Evolutionary conservation across 2,329 filamentous ascomycete genomes (phyloP).

Genomic region (Neofusicoccum kwambonambiense): DNA sequence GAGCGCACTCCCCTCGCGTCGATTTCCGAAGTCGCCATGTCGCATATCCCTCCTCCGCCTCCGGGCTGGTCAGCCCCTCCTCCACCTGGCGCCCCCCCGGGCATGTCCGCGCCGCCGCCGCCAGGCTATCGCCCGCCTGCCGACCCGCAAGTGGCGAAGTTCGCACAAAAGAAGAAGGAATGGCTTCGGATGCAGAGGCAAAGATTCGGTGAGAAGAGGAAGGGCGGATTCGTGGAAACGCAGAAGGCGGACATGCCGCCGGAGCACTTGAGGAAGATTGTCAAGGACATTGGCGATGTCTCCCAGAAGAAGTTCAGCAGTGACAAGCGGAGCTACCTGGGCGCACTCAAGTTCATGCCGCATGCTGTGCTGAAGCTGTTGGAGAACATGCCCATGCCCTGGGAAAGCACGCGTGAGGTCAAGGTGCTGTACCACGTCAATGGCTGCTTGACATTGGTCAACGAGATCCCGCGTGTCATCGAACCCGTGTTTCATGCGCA

Average conservation of each 20-base stretch:
- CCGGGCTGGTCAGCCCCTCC: constrained; percentile 59
- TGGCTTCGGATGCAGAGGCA: constrained; percentile 91
- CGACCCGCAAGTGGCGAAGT: constrained; percentile 86
- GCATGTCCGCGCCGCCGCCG: constrained; percentile 65
- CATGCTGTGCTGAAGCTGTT: constrained; percentile 95
- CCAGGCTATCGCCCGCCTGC: constrained; percentile 79
- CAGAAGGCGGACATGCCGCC: constrained; percentile 99
- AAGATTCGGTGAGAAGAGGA: constrained; percentile 94
- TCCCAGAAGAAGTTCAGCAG: constrained; percentile 99
- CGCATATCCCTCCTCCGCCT: constrained; percentile 62
- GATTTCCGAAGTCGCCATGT: constrained; percentile 31
- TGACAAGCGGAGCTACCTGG: constrained; percentile 96
- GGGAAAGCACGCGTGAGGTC: constrained; percentile 93
- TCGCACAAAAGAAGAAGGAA: constrained; percentile 98
- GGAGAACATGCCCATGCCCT: constrained; percentile 99
- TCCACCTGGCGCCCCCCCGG: constrained; percentile 52
- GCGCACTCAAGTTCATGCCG: constrained; percentile 98
- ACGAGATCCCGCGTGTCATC: constrained; percentile 94
- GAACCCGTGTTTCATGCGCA: constrained; percentile 97
- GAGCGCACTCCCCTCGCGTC: not conserved
- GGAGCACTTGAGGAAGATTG: constrained; percentile 96
- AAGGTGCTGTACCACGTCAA: constrained; percentile 99
- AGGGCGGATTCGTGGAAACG: constrained; percentile 93
- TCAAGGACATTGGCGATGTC: constrained; percentile 97
- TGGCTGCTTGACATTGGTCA: constrained; percentile 92